These are phyloP conservation scores for Aspergillus floridensis DNA, from an alignment of 2,329 filamentous ascomycete genomes.

Conservation along the genomic window DNA sequence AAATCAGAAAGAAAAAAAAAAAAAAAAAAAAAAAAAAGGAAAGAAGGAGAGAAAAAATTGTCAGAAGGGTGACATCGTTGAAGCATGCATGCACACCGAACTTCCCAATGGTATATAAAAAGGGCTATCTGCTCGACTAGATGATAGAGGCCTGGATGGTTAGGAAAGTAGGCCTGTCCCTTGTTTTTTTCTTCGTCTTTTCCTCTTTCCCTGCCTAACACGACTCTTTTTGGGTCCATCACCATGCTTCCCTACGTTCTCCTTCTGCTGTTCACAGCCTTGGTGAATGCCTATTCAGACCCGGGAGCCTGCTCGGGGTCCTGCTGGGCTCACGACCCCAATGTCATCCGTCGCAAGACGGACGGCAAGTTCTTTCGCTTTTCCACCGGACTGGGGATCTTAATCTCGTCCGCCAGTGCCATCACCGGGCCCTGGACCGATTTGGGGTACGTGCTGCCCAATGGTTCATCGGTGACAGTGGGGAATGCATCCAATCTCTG, in stretches of 20 bases:
- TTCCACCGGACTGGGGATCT: conserved; percentile 51
- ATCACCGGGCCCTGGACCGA: conserved; percentile 53
- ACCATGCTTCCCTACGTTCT: conserved; percentile 3
- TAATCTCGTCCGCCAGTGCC: conserved; percentile 46
- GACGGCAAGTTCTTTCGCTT: conserved; percentile 57
- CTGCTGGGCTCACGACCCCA: conserved; percentile 49
- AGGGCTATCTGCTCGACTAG: conserved; percentile 1
- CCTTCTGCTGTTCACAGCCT: conserved; percentile 11
- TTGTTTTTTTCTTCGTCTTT: background rate
- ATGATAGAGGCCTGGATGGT: background rate
- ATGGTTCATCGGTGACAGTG: conserved; percentile 45
- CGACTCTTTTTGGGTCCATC: background rate
- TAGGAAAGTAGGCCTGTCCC: background rate
- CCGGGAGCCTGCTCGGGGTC: conserved; percentile 32
- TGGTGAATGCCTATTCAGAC: conserved; percentile 29
- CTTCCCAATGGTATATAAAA: conserved; percentile 2
- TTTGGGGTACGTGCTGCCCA: conserved; percentile 46
- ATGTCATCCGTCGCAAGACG: conserved; percentile 46
- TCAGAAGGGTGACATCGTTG: background rate
- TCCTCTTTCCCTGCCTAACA: background rate
- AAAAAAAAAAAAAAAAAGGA: background rate
- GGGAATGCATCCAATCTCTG: conserved; percentile 50
- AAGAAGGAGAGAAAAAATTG: background rate
- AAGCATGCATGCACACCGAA: background rate
- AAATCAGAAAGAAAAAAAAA: background rate